Percentiles rank a stretch among this genome's conserved stretches.
These are phyloP conservation scores for Kandelia obovata DNA, from an alignment of 345 rosid genomes.

Conservation along the genomic window DNA sequence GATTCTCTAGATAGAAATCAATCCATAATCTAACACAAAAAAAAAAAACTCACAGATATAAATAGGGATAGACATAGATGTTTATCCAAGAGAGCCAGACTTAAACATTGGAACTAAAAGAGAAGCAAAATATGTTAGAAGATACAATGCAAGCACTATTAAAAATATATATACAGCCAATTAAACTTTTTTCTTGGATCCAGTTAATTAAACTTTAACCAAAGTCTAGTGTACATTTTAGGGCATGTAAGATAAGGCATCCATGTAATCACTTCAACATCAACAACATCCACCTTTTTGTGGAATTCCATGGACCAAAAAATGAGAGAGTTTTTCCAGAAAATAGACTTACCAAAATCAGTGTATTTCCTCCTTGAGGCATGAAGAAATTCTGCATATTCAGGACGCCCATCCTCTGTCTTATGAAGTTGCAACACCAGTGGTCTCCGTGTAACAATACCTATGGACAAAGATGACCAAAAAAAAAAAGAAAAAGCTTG, in stretches of 20 bases:
- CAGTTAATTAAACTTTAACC: too few relatives aligned
- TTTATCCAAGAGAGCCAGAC: too few relatives aligned
- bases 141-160: too few relatives aligned
- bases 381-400: conserved; percentile 97
- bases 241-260: too few relatives aligned
- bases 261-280: too few relatives aligned
- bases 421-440: conserved; percentile 96
- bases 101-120: too few relatives aligned
- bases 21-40: not conserved
- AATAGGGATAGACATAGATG: too few relatives aligned
- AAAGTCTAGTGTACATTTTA: too few relatives aligned
- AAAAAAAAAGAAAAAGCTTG: not conserved
- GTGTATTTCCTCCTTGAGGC: conserved; percentile 70
- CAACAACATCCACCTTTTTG: not conserved
- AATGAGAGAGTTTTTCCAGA: not conserved
- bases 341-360: conserved; percentile 67
- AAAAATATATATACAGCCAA: too few relatives aligned
- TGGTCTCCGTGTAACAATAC: conserved; percentile 96
- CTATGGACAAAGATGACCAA: conserved; percentile 28
- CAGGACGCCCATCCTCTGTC: conserved; percentile 61
- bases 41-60: too few relatives aligned
- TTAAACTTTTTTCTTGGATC: too few relatives aligned
- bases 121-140: too few relatives aligned
- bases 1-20: not conserved
- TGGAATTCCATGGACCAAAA: not conserved